A percentile compares a stretch with the other conserved stretches of the same genome.
phyloP scores from a whole-genome alignment of 225 moss, liverwort and hornwort species.

The Pseudisothecium myosuroides region DNA sequence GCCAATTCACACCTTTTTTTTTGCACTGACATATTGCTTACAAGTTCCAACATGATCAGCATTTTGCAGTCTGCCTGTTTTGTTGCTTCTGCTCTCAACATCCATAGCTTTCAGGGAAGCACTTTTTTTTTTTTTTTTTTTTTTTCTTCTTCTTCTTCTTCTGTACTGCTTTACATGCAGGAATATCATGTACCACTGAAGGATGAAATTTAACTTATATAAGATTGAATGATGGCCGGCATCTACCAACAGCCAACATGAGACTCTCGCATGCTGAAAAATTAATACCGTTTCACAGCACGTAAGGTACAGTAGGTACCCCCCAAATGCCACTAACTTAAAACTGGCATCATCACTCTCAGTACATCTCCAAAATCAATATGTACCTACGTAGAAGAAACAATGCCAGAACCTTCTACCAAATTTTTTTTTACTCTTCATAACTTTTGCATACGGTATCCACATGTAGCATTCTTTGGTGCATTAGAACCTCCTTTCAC shows the following conservation, averaged over 20 bases:
- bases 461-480: no score
- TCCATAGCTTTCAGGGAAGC: neutral
- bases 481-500: neutral
- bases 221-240: neutral
- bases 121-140: no score
- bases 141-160: no score
- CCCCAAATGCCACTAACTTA: neutral
- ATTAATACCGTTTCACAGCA: neutral
- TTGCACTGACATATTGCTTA: neutral
- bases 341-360: rapidly evolving
- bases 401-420: rapidly evolving
- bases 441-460: neutral
- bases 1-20: no score
- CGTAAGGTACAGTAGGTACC: neutral
- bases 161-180: neutral
- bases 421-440: no score
- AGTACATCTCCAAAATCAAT: neutral
- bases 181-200: neutral
- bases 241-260: neutral
- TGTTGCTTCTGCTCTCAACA: no score
- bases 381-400: neutral
- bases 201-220: neutral
- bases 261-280: neutral
- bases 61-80: neutral
- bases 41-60: neutral